Base-by-base conservation (phyloP, 176 grass and related monocot species). In the Tillandsia fasciculata region DNA sequence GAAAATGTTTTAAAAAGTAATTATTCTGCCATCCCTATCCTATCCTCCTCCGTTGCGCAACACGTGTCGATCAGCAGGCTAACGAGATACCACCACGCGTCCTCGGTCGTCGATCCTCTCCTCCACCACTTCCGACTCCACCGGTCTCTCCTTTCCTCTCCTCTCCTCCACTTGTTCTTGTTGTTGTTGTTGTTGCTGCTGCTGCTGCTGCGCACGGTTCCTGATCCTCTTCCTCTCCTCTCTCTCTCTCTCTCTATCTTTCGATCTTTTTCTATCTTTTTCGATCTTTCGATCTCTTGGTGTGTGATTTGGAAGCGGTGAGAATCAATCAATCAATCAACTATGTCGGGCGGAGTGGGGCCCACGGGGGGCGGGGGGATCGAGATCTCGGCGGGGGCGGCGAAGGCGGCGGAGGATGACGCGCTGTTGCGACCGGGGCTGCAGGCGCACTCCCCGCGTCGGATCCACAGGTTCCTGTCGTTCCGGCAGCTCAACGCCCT, bases 401-500 rank as follows among this genome's bases (percentile, higher is more conserved):
- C 33, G 33, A 42, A 42, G 33, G 33, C 33, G 33, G 33, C 33
- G 33, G 33, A 42, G 33, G 33, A 42, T 6, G 33, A 42, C 52
- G 78, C 63, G 77, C 83, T 10, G 72, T 81, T 70, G 78, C 82
- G 42, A 83, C 83, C 79, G 70, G 81, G 8, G 17, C 83, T 13
- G 33, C 33, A 42, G 33, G 33, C 33, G 33, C 73, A 84, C 53
- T 64, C 84, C 9, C 53, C 47, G 53, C 76, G 75, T 77, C 85
- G 29, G 84, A 86, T 69, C 69, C 84, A 83, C 81, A 81, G 74
- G 47, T 83, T 82, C 75, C 83, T 85, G 58, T 91, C 88, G 78
- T 82, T 85, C 75, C 82, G 83, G 79, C 85, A 91, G 81, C 75
- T 91, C 83, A 79, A 67, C 86, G 65, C 81, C 67, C 73, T 91